phyloP scores from a whole-genome alignment of 208 protist genomes.

The Crithidia expoeki region DNA sequence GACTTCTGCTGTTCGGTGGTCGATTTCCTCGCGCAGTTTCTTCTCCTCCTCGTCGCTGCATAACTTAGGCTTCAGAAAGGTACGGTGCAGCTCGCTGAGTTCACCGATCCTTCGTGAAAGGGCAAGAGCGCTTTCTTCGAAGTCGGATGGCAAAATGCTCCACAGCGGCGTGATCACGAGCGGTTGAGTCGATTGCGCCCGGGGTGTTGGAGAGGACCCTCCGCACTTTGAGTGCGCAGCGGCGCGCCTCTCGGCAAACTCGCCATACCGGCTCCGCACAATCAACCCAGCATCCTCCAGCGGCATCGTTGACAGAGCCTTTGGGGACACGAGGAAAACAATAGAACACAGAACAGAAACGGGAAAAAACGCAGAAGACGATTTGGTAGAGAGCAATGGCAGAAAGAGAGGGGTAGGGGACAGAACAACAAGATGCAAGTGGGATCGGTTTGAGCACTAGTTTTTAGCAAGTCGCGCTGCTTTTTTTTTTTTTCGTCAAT shows the following conservation, averaged over 20 bases:
- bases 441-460: too few species aligned
- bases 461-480: too few species aligned
- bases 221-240: slow-evolving; percentile 4
- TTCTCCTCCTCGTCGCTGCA: slow-evolving; percentile 56
- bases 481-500: not conserved
- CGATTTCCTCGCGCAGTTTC: slow-evolving; percentile 37
- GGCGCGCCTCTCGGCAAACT: slow-evolving; percentile 32
- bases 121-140: slow-evolving; percentile 16
- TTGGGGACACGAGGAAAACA: not conserved
- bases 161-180: slow-evolving; percentile 24
- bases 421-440: too few species aligned
- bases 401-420: too few species aligned
- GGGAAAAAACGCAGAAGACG: too few species aligned
- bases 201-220: not conserved
- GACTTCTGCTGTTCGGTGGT: slow-evolving; percentile 44
- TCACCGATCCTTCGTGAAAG: slow-evolving; percentile 37
- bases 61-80: slow-evolving; percentile 62
- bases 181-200: not conserved
- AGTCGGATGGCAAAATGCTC: slow-evolving; percentile 27
- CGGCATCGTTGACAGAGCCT: not conserved
- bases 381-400: too few species aligned
- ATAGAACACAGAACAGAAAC: not conserved
- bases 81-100: slow-evolving; percentile 46
- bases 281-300: slow-evolving; percentile 12
- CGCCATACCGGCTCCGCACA: slow-evolving; percentile 36